Percentiles rank a stretch among this genome's conserved stretches.
Conservation (phyloP, 208 protist species). For the Willaertia magna region DNA sequence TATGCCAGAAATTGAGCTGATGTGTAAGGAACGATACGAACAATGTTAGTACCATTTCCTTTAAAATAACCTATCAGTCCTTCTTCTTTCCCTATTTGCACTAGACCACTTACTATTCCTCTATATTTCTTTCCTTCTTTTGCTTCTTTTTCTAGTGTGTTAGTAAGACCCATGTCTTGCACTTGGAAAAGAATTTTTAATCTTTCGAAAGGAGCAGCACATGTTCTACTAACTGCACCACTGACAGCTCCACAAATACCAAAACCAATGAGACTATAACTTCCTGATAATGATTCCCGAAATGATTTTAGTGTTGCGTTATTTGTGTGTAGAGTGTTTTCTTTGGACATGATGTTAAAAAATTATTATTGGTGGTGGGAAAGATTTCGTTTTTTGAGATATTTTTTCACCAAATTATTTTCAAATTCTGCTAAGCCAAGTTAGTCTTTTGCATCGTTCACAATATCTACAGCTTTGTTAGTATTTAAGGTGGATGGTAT, state of each 20-base stretch:
- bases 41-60: constrained; percentile 11
- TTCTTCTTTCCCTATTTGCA: constrained; percentile 8
- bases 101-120: background rate
- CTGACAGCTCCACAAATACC: constrained; percentile 61
- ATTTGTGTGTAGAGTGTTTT: too few species aligned
- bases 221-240: constrained; percentile 75
- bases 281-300: too few species aligned
- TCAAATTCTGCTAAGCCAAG: too few species aligned
- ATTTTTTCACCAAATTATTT: too few species aligned
- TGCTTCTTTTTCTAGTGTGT: background rate
- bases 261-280: background rate
- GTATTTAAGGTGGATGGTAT: too few species aligned
- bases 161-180: background rate
- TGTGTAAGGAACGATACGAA: constrained; percentile 9
- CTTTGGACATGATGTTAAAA: too few species aligned
- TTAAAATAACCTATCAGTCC: background rate
- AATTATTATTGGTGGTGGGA: too few species aligned
- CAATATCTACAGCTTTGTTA: too few species aligned
- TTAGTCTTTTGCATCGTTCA: too few species aligned
- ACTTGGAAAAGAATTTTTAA: constrained; percentile 90
- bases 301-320: too few species aligned
- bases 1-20: constrained; percentile 10
- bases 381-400: too few species aligned
- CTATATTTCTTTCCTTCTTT: background rate
- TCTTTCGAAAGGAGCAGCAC: constrained; percentile 75